Evolutionary conservation across 2,329 filamentous ascomycete species (phyloP), one percentile per base, ranked within the genome.

Genomic region (Claviceps sp.): DNA sequence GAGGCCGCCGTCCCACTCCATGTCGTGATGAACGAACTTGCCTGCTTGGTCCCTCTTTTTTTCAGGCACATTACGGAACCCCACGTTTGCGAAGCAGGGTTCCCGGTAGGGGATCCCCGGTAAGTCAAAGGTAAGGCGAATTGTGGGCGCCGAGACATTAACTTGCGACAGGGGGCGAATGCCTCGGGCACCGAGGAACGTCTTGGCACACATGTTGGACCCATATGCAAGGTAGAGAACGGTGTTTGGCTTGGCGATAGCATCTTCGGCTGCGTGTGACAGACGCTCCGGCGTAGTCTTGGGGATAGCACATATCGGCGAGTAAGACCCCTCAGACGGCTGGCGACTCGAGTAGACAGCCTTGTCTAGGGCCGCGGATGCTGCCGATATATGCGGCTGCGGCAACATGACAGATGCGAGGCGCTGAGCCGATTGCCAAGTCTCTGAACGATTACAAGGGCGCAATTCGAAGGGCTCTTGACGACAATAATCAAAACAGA

Each of bases 1-100:
- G 2, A 98, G 76, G 4, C 88, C 87, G 61, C 89, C 90, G 56
- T 81, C 72, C 89, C 89, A 95, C 37, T 59, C 54, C 7, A 57
- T 56, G 16, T 59, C 56, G 1, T 57, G 52, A 19, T 55, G 51
- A 5, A 47, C 51, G 2, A 26, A 49, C 38, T 34, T 37, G 37
- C 45, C 48, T n/a, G 30, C 41, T 16, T 40, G 65, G 34, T 67
- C 63, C 54, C 61, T 62, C 14, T 61, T 63, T 53, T 65, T 60
- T 54, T 69, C 70, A 16, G 71, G 73, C 42, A 75, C 57, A 63
- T 81, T 74, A 47, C 84, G 79, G 50, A 75, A 74, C 16, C 76
- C 78, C 2, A 84, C 85, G 61, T 95, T 95, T 53, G 89, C 89
- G 65, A 97, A 96, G 66, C 91, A 95, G 0, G 93, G 91, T 68